Conservation (phyloP, 2,329 filamentous ascomycete genomes). For the Claviceps sp. region DNA sequence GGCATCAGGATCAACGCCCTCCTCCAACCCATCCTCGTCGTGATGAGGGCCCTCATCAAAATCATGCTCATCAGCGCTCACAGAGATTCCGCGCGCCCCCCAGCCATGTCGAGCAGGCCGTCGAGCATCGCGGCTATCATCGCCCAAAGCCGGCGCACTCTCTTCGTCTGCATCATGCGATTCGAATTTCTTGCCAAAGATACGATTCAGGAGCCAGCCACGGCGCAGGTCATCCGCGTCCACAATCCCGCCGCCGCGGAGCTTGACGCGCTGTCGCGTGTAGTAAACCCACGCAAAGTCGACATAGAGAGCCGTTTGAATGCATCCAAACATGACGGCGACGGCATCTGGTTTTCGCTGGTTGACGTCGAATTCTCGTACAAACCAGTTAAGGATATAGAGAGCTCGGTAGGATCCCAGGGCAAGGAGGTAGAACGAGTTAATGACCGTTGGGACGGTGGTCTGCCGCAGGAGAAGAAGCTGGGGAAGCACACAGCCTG, state of each 20-base stretch:
- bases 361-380: slow-evolving; percentile 46
- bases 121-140: slow-evolving; percentile 16
- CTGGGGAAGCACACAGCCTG: slow-evolving; percentile 79
- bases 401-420: slow-evolving; percentile 79
- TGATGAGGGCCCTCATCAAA: slow-evolving; percentile 35
- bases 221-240: slow-evolving; percentile 79
- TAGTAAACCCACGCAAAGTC: slow-evolving; percentile 98
- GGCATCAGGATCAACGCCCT: slow-evolving; percentile 43
- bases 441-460: slow-evolving; percentile 89
- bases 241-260: slow-evolving; percentile 72
- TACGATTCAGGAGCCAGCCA: slow-evolving; percentile 69
- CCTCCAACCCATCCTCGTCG: slow-evolving; percentile 31
- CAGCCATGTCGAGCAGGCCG: slow-evolving; percentile 36
- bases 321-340: slow-evolving; percentile 70
- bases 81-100: slow-evolving; percentile 51
- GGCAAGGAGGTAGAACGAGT: slow-evolving; percentile 86
- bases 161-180: slow-evolving; percentile 50
- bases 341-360: slow-evolving; percentile 52
- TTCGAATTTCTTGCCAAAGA: slow-evolving; percentile 51
- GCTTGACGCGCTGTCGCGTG: slow-evolving; percentile 83
- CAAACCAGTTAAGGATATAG: slow-evolving; percentile 87
- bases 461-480: slow-evolving; percentile 85
- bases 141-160: slow-evolving; percentile 34
- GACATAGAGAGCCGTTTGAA: slow-evolving; percentile 81
- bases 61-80: slow-evolving; percentile 51